These are phyloP conservation scores for Soucietia sequanensis DNA, from an alignment of 805 yeast species.

Conservation along the genomic window DNA sequence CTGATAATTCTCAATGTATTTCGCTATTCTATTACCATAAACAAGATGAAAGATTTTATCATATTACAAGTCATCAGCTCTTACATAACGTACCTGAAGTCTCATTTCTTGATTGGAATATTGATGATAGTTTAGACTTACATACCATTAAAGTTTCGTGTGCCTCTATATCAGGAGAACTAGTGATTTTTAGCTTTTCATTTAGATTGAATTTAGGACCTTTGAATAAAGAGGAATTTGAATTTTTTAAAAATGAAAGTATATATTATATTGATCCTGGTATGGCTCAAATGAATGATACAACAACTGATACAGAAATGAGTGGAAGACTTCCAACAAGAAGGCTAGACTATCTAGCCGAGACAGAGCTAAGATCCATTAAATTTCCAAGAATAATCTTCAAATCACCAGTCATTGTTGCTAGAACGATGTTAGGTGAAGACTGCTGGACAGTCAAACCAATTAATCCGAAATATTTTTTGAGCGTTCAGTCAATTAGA, in stretches of 20 bases:
- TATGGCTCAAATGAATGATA: constrained; percentile 22
- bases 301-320: constrained; percentile 9
- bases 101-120: constrained; percentile 26
- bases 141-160: constrained; percentile 32
- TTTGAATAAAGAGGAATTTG: constrained; percentile 12
- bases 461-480: constrained; percentile 41
- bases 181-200: constrained; percentile 36
- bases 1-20: constrained; percentile 54
- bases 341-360: constrained; percentile 2
- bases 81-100: constrained; percentile 58
- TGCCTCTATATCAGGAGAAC: constrained; percentile 49
- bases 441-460: constrained; percentile 55
- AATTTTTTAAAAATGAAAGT: constrained; percentile 6
- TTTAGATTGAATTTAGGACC: constrained; percentile 29
- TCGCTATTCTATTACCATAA: constrained; percentile 37
- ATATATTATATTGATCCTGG: constrained; percentile 26
- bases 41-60: constrained; percentile 23
- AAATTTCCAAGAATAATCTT: constrained; percentile 23
- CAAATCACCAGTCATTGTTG: constrained; percentile 21
- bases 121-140: constrained; percentile 6
- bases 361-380: constrained; percentile 1
- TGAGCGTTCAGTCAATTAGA: constrained; percentile 46
- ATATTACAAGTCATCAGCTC: constrained; percentile 40
- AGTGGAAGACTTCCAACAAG: background rate
- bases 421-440: constrained; percentile 39